These are phyloP conservation scores for Ophiostoma sp. DNA, from an alignment of 2,329 filamentous ascomycete species.

Conservation along the genomic window DNA sequence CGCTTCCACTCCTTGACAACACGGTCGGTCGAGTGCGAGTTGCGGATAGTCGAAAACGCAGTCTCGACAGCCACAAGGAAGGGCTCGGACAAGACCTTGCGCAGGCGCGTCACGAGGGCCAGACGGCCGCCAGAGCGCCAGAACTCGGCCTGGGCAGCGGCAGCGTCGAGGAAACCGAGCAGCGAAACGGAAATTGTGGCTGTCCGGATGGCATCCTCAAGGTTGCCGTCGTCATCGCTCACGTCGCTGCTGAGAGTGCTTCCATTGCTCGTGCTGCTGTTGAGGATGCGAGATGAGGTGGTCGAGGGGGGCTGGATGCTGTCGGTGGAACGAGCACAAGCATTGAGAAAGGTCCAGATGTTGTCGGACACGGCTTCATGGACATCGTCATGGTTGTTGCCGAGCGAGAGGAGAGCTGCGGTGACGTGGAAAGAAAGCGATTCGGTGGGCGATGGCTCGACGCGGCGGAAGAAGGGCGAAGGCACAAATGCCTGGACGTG, in stretches of 20 bases:
- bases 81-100: conserved; percentile 70
- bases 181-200: conserved; percentile 77
- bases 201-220: conserved; percentile 63
- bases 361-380: conserved; percentile 61
- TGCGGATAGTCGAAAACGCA: conserved; percentile 83
- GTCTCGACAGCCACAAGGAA: conserved; percentile 86
- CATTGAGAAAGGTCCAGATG: conserved; percentile 66
- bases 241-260: conserved; percentile 42
- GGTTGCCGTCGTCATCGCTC: conserved; percentile 53
- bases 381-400: conserved; percentile 64
- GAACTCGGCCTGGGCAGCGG: conserved; percentile 70
- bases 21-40: conserved; percentile 61
- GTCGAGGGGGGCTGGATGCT: conserved; percentile 39
- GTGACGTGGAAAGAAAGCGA: conserved; percentile 73
- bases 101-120: conserved; percentile 64
- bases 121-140: conserved; percentile 74
- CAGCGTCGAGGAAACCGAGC: conserved; percentile 83
- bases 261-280: conserved; percentile 9
- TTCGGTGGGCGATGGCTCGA: conserved; percentile 87
- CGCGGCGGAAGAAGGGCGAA: conserved; percentile 74
- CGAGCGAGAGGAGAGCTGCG: conserved; percentile 74
- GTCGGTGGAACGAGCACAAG: conserved; percentile 60
- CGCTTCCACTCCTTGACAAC: conserved; percentile 80
- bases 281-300: conserved; percentile 12
- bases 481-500: conserved; percentile 71